Evolutionary conservation across 2,329 filamentous ascomycete genomes (phyloP), one percentile per base, ranked within the genome.

Genomic region (Alternaria novae-zelandiae): DNA sequence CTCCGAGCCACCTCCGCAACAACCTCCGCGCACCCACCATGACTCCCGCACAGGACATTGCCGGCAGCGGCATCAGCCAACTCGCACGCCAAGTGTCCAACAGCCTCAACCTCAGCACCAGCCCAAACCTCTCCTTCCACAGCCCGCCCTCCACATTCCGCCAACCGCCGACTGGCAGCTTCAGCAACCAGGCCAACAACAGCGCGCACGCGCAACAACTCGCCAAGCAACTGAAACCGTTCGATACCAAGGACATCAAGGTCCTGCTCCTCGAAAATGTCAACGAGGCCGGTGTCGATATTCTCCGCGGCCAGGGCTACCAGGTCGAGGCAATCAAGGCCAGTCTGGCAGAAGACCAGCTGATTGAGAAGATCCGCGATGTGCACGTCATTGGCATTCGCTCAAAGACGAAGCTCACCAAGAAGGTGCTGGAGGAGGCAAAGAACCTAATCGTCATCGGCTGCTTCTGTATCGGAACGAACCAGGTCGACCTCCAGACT

Each of bases 401-500:
- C 69, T 98, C 95, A 63, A 99, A 99, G 86, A 99, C 96, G 32
- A 97, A 96, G 84, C 88, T 99, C 78, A 95, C 90, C 9, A 90
- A 91, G 67, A 90, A 90, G 75, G 92, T 99, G 26, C 87, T 99
- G 65, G 87, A 88, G 60, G 90, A 96, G 79, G 96, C 96, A 59
- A 96, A 94, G 84, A 97, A 97, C 80, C 87, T 99, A 57, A 91
- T 98, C 63, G 96, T 97, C 66, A 89, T 98, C 73, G 96, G 96
- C 65, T 99, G 96, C 84, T 99, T 99, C 87, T 99, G 96, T 81
- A 99, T 99, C 74, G 96, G 96, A 70, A 99, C 96, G 61, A 98
- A 97, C 83, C 94, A 97, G 81, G 94, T 97, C 69, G 91, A 97
- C 79, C 88, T 97, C 64, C 87, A 93, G 65, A 95, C 89, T 77